phyloP scores from a whole-genome alignment of 2,329 filamentous ascomycete genomes.

The Colletotrichum falcatum region DNA sequence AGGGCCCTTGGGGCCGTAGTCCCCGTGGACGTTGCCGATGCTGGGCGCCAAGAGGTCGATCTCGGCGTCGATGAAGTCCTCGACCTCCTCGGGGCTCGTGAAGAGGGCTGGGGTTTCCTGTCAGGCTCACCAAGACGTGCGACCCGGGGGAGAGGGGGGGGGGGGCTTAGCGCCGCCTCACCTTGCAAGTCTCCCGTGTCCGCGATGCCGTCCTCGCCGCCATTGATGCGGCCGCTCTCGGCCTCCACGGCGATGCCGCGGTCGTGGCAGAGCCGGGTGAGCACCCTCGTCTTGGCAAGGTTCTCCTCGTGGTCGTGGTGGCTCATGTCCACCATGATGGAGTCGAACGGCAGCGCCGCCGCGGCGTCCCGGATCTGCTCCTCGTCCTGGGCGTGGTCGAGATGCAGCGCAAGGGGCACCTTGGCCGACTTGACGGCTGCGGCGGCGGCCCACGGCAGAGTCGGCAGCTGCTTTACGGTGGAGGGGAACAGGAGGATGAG shows the following conservation, averaged over 20 bases:
- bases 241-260: conserved; percentile 75
- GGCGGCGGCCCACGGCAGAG: conserved; percentile 67
- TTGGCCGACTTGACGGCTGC: conserved; percentile 29
- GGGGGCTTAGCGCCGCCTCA: background rate
- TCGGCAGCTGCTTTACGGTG: conserved; percentile 28
- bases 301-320: conserved; percentile 80
- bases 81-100: conserved; percentile 76
- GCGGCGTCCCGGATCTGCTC: conserved; percentile 66
- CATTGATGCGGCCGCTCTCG: conserved; percentile 73
- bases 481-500: conserved; percentile 74
- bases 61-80: conserved; percentile 77
- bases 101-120: conserved; percentile 48
- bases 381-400: conserved; percentile 75
- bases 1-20: conserved; percentile 75
- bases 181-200: conserved; percentile 64
- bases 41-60: conserved; percentile 81
- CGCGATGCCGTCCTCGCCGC: conserved; percentile 78
- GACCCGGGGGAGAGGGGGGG: too few relatives aligned
- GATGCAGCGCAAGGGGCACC: conserved; percentile 59
- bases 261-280: conserved; percentile 72
- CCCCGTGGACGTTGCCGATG: conserved; percentile 82
- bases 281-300: conserved; percentile 69
- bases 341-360: conserved; percentile 71
- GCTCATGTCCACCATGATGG: conserved; percentile 83
- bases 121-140: background rate